phyloP scores from a whole-genome alignment of 2,329 filamentous ascomycete genomes.

The Bipolaris gigantea region DNA sequence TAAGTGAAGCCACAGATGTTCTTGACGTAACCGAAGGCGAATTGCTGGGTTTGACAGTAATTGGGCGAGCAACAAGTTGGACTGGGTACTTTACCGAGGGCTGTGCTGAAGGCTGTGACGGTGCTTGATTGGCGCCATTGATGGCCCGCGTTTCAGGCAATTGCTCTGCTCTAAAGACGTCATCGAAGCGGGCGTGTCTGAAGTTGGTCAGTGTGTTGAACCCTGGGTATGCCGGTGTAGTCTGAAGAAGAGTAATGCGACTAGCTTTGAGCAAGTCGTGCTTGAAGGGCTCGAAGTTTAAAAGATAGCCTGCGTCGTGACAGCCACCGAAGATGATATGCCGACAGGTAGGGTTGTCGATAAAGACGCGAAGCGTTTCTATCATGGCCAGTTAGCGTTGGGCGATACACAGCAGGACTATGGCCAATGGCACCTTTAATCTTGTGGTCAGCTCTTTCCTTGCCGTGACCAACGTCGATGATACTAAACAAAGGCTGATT shows the following conservation, averaged over 20 bases:
- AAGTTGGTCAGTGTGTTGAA: slow-evolving; percentile 48
- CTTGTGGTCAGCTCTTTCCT: slow-evolving; percentile 53
- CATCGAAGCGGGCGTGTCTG: slow-evolving; percentile 43
- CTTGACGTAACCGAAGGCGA: slow-evolving; percentile 19
- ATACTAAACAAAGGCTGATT: slow-evolving; percentile 52
- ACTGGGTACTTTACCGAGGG: slow-evolving; percentile 6
- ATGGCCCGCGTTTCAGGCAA: slow-evolving; percentile 39
- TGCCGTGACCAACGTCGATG: slow-evolving; percentile 52
- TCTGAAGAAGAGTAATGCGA: slow-evolving; percentile 52
- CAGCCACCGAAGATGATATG: slow-evolving; percentile 54
- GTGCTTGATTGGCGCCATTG: slow-evolving; percentile 4
- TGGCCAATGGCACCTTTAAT: slow-evolving; percentile 42
- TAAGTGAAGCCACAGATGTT: slow-evolving; percentile 14
- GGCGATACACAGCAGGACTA: neutral
- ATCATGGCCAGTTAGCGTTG: slow-evolving; percentile 9
- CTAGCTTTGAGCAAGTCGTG: slow-evolving; percentile 43
- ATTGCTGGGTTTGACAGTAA: slow-evolving; percentile 18
- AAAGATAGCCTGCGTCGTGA: slow-evolving; percentile 52
- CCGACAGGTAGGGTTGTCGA: slow-evolving; percentile 51
- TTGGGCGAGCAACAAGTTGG: slow-evolving; percentile 9
- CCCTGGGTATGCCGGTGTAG: slow-evolving; percentile 46
- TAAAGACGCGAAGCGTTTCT: slow-evolving; percentile 52
- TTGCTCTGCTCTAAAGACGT: slow-evolving; percentile 47
- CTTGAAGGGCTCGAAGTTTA: slow-evolving; percentile 51
- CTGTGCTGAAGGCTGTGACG: slow-evolving; percentile 15